These are phyloP conservation scores for Solanum hybrid DNA, from an alignment of 305 asterid species.

Conservation along the genomic window DNA sequence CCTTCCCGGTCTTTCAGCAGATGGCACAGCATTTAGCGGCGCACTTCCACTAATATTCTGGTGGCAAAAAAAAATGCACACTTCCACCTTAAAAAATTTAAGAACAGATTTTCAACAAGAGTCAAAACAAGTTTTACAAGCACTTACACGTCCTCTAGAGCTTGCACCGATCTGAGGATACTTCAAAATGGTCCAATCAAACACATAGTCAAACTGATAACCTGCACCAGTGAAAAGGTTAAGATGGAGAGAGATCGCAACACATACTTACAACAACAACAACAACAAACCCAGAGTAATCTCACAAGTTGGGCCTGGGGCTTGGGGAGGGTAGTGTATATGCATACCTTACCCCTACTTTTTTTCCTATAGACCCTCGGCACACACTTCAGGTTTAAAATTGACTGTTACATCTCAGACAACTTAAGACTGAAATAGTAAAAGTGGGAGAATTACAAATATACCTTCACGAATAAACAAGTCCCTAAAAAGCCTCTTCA, in stretches of 20 bases:
- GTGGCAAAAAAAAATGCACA: constrained; percentile 15
- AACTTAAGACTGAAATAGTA: not conserved
- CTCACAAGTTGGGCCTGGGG: not conserved
- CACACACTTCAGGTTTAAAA: not conserved
- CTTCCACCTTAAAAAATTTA: not conserved
- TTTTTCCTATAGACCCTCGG: not conserved
- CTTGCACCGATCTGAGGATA: constrained; percentile 84
- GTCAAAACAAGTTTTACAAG: constrained; percentile 8
- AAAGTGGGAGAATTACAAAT: not conserved
- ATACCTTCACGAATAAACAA: constrained; percentile 93
- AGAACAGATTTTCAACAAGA: not conserved
- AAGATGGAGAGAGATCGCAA: constrained; percentile 6
- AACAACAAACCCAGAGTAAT: not conserved
- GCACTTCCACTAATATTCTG: constrained; percentile 71
- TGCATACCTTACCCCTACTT: not conserved
- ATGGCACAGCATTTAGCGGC: constrained; percentile 58
- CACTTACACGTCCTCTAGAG: constrained; percentile 64
- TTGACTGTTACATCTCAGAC: not conserved
- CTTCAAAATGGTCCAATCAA: constrained; percentile 91
- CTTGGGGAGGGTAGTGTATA: too few relatives aligned
- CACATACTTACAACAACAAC: not conserved
- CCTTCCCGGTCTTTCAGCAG: constrained; percentile 79
- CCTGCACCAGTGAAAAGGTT: constrained; percentile 37
- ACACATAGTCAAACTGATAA: constrained; percentile 86
- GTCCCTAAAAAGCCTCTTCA: constrained; percentile 89